Evolutionary conservation across 1,284 basidiomycete species (phyloP).

Genomic region (Cutaneotrichosporon sp.): DNA sequence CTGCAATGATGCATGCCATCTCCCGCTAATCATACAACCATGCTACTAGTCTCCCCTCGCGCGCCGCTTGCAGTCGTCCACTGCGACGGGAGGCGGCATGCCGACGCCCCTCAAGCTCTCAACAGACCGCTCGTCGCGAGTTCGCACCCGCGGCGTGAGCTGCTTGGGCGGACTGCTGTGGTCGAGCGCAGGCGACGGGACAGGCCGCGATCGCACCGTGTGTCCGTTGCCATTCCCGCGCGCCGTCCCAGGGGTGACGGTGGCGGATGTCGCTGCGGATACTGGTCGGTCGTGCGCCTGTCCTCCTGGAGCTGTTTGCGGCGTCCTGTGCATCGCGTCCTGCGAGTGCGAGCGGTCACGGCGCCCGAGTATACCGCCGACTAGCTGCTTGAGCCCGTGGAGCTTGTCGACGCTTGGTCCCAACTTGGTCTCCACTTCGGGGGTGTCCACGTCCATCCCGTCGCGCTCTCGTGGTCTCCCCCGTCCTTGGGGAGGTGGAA

Average conservation of each 20-base stretch:
- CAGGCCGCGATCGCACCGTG: conserved; percentile 3
- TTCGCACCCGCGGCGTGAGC: conserved; percentile 41
- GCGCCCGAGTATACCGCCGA: conserved; percentile 23
- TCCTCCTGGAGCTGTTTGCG: conserved; percentile 1
- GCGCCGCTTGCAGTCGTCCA: conserved; percentile 19
- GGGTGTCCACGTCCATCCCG: conserved; percentile 25
- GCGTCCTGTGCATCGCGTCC: not conserved
- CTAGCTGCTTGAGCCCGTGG: conserved; percentile 16
- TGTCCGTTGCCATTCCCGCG: not conserved
- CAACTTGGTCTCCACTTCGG: not conserved
- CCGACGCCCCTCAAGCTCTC: conserved; percentile 21
- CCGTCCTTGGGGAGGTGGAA: not conserved
- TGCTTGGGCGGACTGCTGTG: conserved; percentile 23
- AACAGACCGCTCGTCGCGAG: conserved; percentile 38
- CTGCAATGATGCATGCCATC: conserved; percentile 5
- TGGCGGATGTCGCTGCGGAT: not conserved
- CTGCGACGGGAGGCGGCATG: not conserved
- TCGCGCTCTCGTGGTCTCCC: conserved; percentile 16
- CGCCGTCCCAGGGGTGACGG: not conserved
- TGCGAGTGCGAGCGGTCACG: conserved; percentile 6
- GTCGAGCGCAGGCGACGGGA: not conserved
- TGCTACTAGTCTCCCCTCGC: conserved; percentile 18
- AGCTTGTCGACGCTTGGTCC: not conserved
- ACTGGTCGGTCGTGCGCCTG: conserved; percentile 5
- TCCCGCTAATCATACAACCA: not conserved